Evolutionary conservation across 2,329 filamentous ascomycete genomes (phyloP).

Genomic region (Fusarium camptoceras): DNA sequence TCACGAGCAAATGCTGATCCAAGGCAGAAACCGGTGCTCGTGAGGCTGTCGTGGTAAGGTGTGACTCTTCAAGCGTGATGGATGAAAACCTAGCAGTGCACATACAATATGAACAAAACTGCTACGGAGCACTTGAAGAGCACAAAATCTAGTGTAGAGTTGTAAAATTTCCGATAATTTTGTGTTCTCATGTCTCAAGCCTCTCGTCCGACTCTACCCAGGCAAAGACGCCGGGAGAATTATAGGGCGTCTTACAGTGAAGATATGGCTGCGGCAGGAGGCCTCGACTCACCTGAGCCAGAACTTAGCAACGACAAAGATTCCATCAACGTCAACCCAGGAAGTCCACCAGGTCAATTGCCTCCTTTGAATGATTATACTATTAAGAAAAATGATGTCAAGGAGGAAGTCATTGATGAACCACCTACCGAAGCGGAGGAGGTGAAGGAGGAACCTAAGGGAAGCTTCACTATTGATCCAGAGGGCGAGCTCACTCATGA

Average conservation of each 20-base stretch:
- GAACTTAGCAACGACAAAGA: constrained; percentile 41
- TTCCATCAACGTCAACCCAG: constrained; percentile 46
- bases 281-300: constrained; percentile 10
- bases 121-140: neutral
- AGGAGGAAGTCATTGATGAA: constrained; percentile 7
- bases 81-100: neutral
- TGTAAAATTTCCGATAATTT: neutral
- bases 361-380: constrained; percentile 37
- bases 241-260: constrained; percentile 15
- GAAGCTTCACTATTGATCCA: constrained; percentile 52
- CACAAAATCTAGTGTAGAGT: neutral
- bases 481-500: constrained; percentile 57
- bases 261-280: constrained; percentile 36
- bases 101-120: neutral
- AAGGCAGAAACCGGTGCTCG: constrained; percentile 29
- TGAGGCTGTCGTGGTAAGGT: constrained; percentile 16
- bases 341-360: constrained; percentile 42
- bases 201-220: constrained; percentile 7
- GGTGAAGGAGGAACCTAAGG: constrained; percentile 1
- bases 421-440: neutral
- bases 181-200: constrained; percentile 33
- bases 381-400: constrained; percentile 4
- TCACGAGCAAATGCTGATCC: constrained; percentile 31
- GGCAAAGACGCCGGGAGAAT: constrained; percentile 27
- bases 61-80: constrained; percentile 20